These are phyloP conservation scores for Trifolium repens DNA, from an alignment of 306 rosid species.

Conservation along the genomic window DNA sequence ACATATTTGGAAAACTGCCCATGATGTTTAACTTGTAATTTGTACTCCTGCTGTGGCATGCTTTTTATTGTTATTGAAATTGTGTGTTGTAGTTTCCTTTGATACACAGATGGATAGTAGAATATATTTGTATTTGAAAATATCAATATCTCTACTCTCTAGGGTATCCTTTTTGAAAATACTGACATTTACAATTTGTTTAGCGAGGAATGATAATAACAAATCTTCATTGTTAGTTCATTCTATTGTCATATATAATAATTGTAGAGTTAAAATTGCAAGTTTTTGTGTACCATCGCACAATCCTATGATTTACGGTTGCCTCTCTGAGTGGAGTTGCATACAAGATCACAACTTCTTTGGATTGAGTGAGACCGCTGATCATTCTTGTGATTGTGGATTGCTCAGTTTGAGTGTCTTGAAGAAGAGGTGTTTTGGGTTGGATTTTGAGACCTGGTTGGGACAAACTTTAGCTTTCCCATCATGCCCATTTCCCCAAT, in stretches of 20 bases:
- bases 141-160: conserved; percentile 7
- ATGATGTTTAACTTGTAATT: conserved; percentile 19
- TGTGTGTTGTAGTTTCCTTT: conserved; percentile 30
- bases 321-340: not conserved
- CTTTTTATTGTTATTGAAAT: conserved; percentile 29
- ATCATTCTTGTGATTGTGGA: not conserved
- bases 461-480: not conserved
- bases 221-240: not conserved
- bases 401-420: conserved; percentile 2
- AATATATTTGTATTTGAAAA: conserved; percentile 9
- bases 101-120: conserved; percentile 9
- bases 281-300: not conserved
- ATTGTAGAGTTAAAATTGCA: not conserved
- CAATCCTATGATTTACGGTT: not conserved
- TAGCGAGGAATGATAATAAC: conserved; percentile 6
- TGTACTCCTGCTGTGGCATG: conserved; percentile 1
- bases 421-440: not conserved
- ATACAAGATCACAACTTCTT: not conserved
- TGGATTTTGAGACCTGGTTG: not conserved
- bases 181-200: not conserved
- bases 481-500: not conserved
- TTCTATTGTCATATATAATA: not conserved
- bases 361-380: not conserved
- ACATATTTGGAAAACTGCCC: conserved; percentile 14
- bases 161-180: not conserved